Base-by-base conservation (phyloP, 805 yeast species). In the Komagataella phaffii region DNA sequence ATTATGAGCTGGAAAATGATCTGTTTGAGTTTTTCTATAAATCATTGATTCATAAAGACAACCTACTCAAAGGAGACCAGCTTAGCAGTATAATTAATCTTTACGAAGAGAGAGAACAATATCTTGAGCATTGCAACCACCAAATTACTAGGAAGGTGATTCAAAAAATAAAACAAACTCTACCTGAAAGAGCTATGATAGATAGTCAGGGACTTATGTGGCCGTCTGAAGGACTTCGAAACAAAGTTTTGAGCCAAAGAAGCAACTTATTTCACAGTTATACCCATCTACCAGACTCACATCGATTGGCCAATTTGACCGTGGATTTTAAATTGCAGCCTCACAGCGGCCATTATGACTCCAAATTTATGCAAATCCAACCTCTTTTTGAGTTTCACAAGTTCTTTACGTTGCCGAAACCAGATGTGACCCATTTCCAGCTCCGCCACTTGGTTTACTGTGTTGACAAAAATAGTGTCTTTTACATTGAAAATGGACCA, bases 391-490 rank as follows among this genome's bases (percentile, higher is more conserved):
- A 58, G 53, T 72, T 70, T 54, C 61, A 68, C 43, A 65, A 63
- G 50, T 74, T 71, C 55, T 73, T 62, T 62, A 61, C 71, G 53
- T 61, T 64, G 53, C 69, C 80, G 7, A 72, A 70, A 50, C 76
- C 81, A 5, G 72, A 70, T 55, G 64, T 78, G 10, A 71, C 74
- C 17, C 85, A 81, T 64, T 79, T 79, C 60, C 85, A 80, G 62
- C 65, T 80, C 40, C 63, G 85, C 14, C 73, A 77, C 52, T 62
- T 79, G 49, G 71, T 80, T 7, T 69, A 70, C 52, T 73, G 66
- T 56, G 67, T 66, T 36, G 62, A 62, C 10, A 63, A 60, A 48
- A 58, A 55, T 48, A 55, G 55, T 58, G 50, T 59, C 62, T 59
- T 60, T 36, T 61, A 62, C 47, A 54, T 61, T 8, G 48, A 53